These are phyloP conservation scores for Suillus sp. DNA, from an alignment of 768 basidiomycete genomes.

Conservation along the genomic window DNA sequence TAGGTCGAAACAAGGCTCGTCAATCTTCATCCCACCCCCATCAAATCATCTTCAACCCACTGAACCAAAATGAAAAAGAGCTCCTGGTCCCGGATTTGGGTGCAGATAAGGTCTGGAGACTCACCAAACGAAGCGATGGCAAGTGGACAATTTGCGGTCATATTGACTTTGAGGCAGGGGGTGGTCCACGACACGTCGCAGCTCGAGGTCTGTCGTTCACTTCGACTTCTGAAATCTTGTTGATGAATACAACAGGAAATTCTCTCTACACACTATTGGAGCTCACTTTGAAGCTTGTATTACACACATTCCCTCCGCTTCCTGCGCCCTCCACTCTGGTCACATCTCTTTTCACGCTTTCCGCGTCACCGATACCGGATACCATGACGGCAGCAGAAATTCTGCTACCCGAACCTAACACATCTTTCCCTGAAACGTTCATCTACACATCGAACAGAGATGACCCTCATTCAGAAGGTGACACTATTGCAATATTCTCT, in stretches of 20 bases:
- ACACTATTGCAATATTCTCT: constrained; percentile 71
- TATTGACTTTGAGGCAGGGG: constrained; percentile 53
- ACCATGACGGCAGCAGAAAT: constrained; percentile 72
- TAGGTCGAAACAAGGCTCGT: constrained; percentile 65
- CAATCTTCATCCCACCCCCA: constrained; percentile 80
- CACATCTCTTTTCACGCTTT: constrained; percentile 49
- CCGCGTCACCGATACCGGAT: constrained; percentile 43
- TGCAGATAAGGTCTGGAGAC: constrained; percentile 63
- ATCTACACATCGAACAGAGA: constrained; percentile 79
- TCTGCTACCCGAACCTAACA: constrained; percentile 56
- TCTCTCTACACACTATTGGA: constrained; percentile 70
- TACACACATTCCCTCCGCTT: constrained; percentile 52
- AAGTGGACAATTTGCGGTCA: constrained; percentile 54
- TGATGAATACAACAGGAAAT: constrained; percentile 44
- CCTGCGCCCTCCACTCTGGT: constrained; percentile 42
- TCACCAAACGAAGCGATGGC: constrained; percentile 45
- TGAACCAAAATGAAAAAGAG: constrained; percentile 52
- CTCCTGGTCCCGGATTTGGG: constrained; percentile 79
- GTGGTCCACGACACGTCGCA: constrained; percentile 73
- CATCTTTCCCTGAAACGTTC: constrained; percentile 54
- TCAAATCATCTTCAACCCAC: constrained; percentile 50
- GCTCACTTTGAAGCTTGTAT: constrained; percentile 57
- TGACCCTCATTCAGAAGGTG: constrained; percentile 67
- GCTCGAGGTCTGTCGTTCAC: constrained; percentile 51
- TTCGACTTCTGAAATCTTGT: background rate